Base-by-base conservation (phyloP, 176 grass and related monocot species). In the Urochloa ruziziensis region DNA sequence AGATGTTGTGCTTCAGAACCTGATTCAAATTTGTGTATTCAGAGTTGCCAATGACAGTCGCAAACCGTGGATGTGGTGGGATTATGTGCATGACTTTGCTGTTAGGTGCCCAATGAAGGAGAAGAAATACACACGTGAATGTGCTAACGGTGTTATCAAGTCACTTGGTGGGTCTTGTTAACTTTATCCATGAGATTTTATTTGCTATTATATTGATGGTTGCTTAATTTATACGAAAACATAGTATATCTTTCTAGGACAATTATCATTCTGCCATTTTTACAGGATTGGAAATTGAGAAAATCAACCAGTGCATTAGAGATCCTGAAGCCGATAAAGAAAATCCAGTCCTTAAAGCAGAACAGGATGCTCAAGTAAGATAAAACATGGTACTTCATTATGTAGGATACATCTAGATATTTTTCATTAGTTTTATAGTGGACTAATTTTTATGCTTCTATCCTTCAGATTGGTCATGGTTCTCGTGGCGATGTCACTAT, bases 41-140 rank as follows among this genome's bases (percentile, higher is more conserved):
- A 93, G 60, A 60, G 86, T 94, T 5, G 94, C 86, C 5, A 94
- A 91, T 69, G 91, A 91, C 44, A 97, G 62, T 58, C 83, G 56
- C 30, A 97, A 83, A 27, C 94, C 94, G 0, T 97, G 94, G 94
- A 43, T 97, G 73, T 97, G 94, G 94, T 97, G 94, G 94, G 94
- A 97, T 60, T 97, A 97, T 72, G 94, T 94, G 63, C 92, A 92
- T 34, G 94, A 97, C 32, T 97, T 97, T 62, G 80, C 94, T 30
- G 83, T 87, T 43, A 88, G 94, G 79, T 97, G 94, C 83, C 89
- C 94, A 16, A 97, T 97, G 94, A 94, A 94, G 84, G 89, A 97
- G 80, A 91, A 93, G 67, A 97, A 91, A 72, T 97, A 97, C 88
- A 90, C 80, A 10, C 83, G 81, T 2, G 94, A 94, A 34, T 97